Base-by-base conservation (phyloP, 148 eudicot species). In the Amaranthus cruentus region DNA sequence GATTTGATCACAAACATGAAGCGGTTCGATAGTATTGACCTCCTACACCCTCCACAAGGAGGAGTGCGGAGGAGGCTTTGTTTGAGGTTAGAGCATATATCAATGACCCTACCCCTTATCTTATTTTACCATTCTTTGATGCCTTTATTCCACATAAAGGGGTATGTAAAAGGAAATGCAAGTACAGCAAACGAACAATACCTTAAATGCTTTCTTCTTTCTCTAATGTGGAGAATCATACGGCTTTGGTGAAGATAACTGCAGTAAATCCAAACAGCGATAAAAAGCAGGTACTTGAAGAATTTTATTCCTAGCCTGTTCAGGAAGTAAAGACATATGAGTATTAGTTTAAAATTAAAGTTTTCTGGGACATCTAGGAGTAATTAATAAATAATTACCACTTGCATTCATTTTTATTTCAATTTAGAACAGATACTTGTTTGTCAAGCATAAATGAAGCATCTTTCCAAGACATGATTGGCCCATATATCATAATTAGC, bases 151-250 rank as follows among this genome's bases (percentile, higher is more conserved):
- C 47, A 38, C 63, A 73, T 64, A 75, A 73, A 72, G 81, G 63
- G 46, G 42, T 66, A 56, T 62, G 56, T 59, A 75, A 75, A 79
- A 81, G 84, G 81, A 83, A 79, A 61, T 71, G 60, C 71, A 88
- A 86, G 89, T 84, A 83, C 85, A 81, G 62, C 18, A 71, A 81
- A 73, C 72, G 88, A 80, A 80, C 80, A 84, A 70, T 72, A 76
- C 75, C 82, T 69, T 76, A 74, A 48, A 71, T 66, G 54, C 64
- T 55, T 70, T 55, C 69, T 56, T 69, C 66, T 75, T 75, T 72
- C 59, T 66, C 42, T 51, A 62, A 55, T 47, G 66, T 61, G 76
- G 77, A 76, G 83, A 72, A 81, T 81, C 77, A 68, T 52, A 43
- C 65, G 52, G 56, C 70, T 76, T 75, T 71, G 44, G 68, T 38